Percentiles rank a stretch among this genome's conserved stretches.
Conservation (phyloP, 768 basidiomycete genomes). For the Pleurotus tuoliensis region DNA sequence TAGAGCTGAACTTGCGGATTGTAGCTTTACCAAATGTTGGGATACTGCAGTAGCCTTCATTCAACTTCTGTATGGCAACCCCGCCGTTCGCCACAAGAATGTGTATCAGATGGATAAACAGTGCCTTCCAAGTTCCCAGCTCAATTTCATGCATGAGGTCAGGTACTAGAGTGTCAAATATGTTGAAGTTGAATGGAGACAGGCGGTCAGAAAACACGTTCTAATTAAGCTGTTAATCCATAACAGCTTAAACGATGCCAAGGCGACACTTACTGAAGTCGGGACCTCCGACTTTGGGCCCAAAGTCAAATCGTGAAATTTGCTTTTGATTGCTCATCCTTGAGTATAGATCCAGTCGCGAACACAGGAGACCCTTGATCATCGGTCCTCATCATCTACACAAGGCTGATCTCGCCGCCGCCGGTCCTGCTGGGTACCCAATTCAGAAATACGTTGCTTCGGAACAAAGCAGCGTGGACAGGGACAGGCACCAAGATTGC, state of each 20-base stretch:
- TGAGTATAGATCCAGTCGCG: conserved; percentile 5
- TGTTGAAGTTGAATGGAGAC: conserved; percentile 15
- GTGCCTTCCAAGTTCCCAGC: conserved; percentile 31
- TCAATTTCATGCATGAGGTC: conserved; percentile 41
- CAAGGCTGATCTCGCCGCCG: conserved; percentile 3
- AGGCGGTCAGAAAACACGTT: conserved; percentile 28
- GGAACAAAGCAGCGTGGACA: conserved; percentile 26
- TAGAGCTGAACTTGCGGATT: conserved; percentile 17
- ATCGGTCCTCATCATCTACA: neutral
- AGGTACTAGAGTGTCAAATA: conserved; percentile 22
- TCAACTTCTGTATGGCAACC: conserved; percentile 16
- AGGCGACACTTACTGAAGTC: conserved; percentile 12
- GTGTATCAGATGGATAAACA: conserved; percentile 33
- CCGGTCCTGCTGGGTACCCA: conserved; percentile 23
- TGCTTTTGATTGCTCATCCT: neutral
- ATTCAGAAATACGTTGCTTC: conserved; percentile 15
- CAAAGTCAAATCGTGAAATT: conserved; percentile 13
- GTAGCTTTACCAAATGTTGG: conserved; percentile 6
- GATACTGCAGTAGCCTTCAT: conserved; percentile 12
- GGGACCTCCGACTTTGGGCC: conserved; percentile 15
- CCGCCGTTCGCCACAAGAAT: conserved; percentile 19
- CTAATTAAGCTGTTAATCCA: conserved; percentile 14
- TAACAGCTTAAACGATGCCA: neutral
- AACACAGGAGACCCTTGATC: neutral
- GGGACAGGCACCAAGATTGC: conserved; percentile 18